phyloP scores from a whole-genome alignment of 139 green algal species.

The Volvox africanus region DNA sequence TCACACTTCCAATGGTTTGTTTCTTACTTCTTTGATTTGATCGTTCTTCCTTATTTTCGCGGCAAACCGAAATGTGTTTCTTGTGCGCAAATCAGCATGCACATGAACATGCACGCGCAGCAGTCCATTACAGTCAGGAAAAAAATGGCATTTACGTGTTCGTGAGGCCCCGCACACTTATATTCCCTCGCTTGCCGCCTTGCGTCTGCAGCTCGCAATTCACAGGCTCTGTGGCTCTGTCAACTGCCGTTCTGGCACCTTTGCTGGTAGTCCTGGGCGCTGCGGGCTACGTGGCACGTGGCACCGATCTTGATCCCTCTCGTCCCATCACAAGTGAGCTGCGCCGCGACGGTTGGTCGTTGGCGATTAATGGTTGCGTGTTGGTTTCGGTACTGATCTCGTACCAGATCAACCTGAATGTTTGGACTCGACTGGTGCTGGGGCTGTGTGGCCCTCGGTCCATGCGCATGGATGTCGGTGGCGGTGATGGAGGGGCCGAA shows the following conservation, averaged over 20 bases:
- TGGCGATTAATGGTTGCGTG: slow-evolving; percentile 54
- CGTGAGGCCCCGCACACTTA: no score
- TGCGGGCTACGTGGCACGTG: slow-evolving; percentile 57
- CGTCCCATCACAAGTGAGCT: slow-evolving; percentile 60
- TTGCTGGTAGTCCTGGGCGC: slow-evolving; percentile 43
- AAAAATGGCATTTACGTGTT: no score
- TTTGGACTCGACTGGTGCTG: slow-evolving; percentile 58
- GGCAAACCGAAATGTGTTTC: no score
- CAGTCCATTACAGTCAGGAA: no score
- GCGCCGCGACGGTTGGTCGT: slow-evolving; percentile 47
- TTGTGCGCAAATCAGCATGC: no score
- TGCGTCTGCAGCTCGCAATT: slow-evolving; percentile 14
- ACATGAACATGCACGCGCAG: no score
- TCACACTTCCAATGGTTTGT: no score
- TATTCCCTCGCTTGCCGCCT: not conserved
- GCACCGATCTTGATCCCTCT: slow-evolving; percentile 45
- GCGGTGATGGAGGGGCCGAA: not conserved
- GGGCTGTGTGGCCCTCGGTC: slow-evolving; percentile 36
- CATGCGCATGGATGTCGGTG: slow-evolving; percentile 1
- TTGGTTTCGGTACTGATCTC: slow-evolving; percentile 56
- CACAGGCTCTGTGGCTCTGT: not conserved
- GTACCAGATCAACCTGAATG: slow-evolving; percentile 66
- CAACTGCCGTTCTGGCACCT: slow-evolving; percentile 24
- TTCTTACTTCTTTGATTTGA: no score
- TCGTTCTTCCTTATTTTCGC: no score